These are phyloP conservation scores for Scheffersomyces stambukii DNA, from an alignment of 1,139 yeast genomes.

Conservation along the genomic window DNA sequence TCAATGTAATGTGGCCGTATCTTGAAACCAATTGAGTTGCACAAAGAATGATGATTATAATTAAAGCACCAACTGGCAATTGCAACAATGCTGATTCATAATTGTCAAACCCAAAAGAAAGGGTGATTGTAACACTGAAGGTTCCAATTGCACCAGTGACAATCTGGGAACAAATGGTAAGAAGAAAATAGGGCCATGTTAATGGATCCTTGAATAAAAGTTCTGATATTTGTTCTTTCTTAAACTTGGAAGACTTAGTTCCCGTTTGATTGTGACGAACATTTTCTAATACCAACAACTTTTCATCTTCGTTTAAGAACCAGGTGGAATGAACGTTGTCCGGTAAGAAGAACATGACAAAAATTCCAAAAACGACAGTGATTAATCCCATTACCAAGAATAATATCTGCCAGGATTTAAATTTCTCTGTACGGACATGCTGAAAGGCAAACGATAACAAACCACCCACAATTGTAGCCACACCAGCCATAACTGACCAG, in stretches of 20 bases:
- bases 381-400: conserved; percentile 35
- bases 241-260: conserved; percentile 25
- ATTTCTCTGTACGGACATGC: conserved; percentile 23
- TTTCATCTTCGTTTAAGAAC: conserved; percentile 26
- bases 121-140: conserved; percentile 37
- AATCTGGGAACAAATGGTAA: conserved; percentile 33
- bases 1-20: conserved; percentile 22
- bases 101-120: conserved; percentile 30
- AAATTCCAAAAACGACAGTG: conserved; percentile 28
- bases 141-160: conserved; percentile 40
- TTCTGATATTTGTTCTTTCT: conserved; percentile 25
- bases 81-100: conserved; percentile 36
- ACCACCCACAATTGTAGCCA: conserved; percentile 38
- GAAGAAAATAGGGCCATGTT: conserved; percentile 34
- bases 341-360: conserved; percentile 25
- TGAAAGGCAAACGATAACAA: conserved; percentile 39
- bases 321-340: conserved; percentile 28
- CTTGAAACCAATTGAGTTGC: conserved; percentile 29
- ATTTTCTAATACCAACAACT: conserved; percentile 23
- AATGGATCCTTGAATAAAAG: conserved; percentile 28
- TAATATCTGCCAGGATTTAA: conserved; percentile 37
- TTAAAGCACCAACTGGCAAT: conserved; percentile 36
- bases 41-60: conserved; percentile 27
- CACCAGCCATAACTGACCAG: conserved; percentile 38
- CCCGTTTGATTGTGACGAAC: conserved; percentile 31